Evolutionary conservation across 768 basidiomycete species (phyloP).

Genomic region (Xerocomus spinulosus): DNA sequence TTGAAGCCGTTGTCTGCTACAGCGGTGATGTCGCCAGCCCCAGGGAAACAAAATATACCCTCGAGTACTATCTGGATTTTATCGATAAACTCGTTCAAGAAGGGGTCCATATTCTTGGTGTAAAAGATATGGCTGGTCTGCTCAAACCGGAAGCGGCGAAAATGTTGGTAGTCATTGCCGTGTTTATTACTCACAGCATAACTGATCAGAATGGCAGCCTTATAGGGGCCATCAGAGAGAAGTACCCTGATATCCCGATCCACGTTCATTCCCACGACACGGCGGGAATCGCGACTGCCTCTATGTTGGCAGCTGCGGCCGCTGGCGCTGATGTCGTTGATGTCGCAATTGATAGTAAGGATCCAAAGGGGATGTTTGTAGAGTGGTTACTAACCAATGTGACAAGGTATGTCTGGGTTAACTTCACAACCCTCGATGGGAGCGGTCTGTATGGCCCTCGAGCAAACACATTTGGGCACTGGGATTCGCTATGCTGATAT

Average conservation of each 20-base stretch:
- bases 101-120: constrained; percentile 94
- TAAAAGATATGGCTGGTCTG: constrained; percentile 99
- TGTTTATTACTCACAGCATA: not conserved
- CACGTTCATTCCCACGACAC: constrained; percentile 99
- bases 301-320: constrained; percentile 91
- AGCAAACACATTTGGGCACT: constrained; percentile 90
- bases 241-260: constrained; percentile 95
- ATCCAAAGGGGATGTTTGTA: not conserved
- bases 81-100: constrained; percentile 88
- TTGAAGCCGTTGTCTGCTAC: constrained; percentile 97
- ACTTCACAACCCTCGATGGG: constrained; percentile 99
- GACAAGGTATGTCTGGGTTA: constrained; percentile 90
- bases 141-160: constrained; percentile 93
- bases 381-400: constrained; percentile 12
- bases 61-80: constrained; percentile 96
- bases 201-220: constrained; percentile 46
- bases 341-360: constrained; percentile 95
- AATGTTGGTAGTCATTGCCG: constrained; percentile 64
- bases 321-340: constrained; percentile 99
- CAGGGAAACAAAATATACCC: constrained; percentile 94
- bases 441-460: constrained; percentile 89
- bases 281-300: constrained; percentile 95
- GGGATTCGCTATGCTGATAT: constrained; percentile 97
- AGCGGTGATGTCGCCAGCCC: constrained; percentile 95
- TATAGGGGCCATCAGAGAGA: constrained; percentile 90